A percentile compares a stretch with the other conserved stretches of the same genome.
These are phyloP conservation scores for Dioscorea cayenensis DNA, from an alignment of 116 monocot genomes.

Conservation along the genomic window DNA sequence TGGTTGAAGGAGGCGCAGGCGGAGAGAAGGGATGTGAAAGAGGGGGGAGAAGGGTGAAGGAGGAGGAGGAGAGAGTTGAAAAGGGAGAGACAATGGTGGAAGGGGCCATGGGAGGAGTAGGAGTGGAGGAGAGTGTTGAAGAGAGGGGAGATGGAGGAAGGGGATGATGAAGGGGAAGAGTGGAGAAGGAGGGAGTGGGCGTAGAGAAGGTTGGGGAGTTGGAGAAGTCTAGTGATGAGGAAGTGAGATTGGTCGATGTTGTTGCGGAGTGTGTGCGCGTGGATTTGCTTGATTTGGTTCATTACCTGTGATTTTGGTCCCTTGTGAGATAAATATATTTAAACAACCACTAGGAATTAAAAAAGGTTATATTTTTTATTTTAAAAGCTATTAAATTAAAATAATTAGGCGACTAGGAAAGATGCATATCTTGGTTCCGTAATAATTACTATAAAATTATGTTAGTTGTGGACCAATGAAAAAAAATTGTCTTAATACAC, in stretches of 20 bases:
- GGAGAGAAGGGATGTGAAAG: slow-evolving; percentile 59
- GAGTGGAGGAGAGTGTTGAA: slow-evolving; percentile 67
- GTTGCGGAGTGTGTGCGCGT: slow-evolving; percentile 44
- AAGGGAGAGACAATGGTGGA: slow-evolving; percentile 24
- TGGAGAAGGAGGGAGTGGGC: slow-evolving; percentile 39
- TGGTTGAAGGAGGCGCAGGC: slow-evolving; percentile 25
- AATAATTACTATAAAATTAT: no score
- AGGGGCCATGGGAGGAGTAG: slow-evolving; percentile 25
- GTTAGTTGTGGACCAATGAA: no score
- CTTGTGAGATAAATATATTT: no score
- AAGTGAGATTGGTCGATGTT: slow-evolving; percentile 21
- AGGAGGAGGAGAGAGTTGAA: slow-evolving; percentile 34
- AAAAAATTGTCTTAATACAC: no score
- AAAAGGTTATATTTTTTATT: no score
- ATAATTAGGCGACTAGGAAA: no score
- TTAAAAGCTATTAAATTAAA: no score
- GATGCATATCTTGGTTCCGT: no score
- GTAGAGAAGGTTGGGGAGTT: slow-evolving; percentile 32
- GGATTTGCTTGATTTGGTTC: slow-evolving; percentile 50
- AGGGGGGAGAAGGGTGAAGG: slow-evolving; percentile 26
- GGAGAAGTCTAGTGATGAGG: slow-evolving; percentile 47
- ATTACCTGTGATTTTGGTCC: slow-evolving; percentile 3
- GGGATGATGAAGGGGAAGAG: slow-evolving; percentile 15
- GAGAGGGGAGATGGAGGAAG: slow-evolving; percentile 38
- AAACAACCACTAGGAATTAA: no score